Base-by-base conservation (phyloP, 1,284 basidiomycete species). In the Ganoderma multipileum region DNA sequence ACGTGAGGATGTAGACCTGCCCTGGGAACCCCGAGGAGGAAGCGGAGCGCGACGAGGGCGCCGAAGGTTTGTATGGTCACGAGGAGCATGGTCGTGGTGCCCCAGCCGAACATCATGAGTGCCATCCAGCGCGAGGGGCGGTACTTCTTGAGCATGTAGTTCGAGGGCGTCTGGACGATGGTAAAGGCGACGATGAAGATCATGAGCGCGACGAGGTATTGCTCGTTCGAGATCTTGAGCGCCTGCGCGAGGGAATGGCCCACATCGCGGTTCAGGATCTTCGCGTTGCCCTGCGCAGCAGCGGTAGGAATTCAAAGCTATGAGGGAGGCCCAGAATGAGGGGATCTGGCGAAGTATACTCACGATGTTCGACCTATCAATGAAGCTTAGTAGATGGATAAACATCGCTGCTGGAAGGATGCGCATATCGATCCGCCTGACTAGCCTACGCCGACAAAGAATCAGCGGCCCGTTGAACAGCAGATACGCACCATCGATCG, bases 21-120 rank as follows among this genome's bases (percentile, higher is more conserved):
- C 88, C 89, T 9, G 90, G 89, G 60, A 91, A 85, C 73, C 6
- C 90, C 91, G 38, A 92, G 84, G 69, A 87, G 84, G 72, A 92
- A 80, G 12, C 91, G 83, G n/a, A 90, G 83, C 0, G 84, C 80
- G 28, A 79, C 74, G 52, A 83, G 74, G 14, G 73, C 76, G 16
- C 75, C 73, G 66, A 79, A 84, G 73, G 77, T 81, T 26, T 75
- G 70, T 28, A 81, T 78, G 20, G 76, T 73, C 47, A 79, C 79
- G 14, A 80, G 76, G 30, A 78, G 71, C 72, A 81, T 79, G 61
- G 83, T 84, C 73, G 81, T 79, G 0, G 80, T 76, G 26, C 83
- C 83, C 79, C 84, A 85, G 23, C 76, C 73, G 66, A 83, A 76
- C 81, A 83, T 82, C 65, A 81, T 76, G 63, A 81, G 76, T 11